Conservation (phyloP, 352 stramenopile genomes). For the Halophytophthora polymorphica region DNA sequence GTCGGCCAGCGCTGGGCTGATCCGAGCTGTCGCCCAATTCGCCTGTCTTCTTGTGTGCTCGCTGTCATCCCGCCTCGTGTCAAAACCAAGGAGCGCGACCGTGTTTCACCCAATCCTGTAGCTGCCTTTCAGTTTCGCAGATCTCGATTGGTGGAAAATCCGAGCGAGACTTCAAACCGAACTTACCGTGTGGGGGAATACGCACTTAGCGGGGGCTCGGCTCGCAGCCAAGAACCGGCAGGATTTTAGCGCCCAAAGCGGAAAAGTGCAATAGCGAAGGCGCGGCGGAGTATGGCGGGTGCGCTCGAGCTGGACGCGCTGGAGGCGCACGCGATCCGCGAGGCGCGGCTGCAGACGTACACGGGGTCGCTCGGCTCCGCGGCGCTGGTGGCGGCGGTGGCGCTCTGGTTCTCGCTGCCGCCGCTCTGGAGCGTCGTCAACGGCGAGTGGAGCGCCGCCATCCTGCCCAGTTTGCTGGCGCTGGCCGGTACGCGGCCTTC, state of each 20-base stretch:
- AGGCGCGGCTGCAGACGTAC: conserved; percentile 61
- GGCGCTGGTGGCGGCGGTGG: conserved; percentile 30
- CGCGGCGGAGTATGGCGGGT: conserved; percentile 15
- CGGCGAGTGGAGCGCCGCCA: conserved; percentile 61
- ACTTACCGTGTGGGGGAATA: no score
- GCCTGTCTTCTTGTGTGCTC: no score
- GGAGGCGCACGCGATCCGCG: conserved; percentile 61
- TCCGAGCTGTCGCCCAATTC: no score
- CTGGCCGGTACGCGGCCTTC: conserved; percentile 31
- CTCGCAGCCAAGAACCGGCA: no score
- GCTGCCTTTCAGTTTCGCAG: no score
- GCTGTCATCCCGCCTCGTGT: conserved; percentile 1
- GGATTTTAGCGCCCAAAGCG: no score
- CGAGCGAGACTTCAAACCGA: no score
- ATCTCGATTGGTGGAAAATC: no score
- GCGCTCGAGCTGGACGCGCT: conserved; percentile 45
- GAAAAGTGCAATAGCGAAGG: no score
- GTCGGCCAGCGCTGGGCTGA: neutral
- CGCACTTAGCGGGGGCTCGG: no score
- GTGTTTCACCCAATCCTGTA: no score
- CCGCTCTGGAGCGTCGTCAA: conserved; percentile 70
- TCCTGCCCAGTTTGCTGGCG: conserved; percentile 53
- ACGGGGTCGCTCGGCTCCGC: conserved; percentile 50
- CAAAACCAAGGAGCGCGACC: neutral
- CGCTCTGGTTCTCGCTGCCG: conserved; percentile 55